Percentiles rank a stretch among this genome's conserved stretches.
Evolutionary conservation across 257 asterid genomes (phyloP).

Genomic region (Solanum piurae): DNA sequence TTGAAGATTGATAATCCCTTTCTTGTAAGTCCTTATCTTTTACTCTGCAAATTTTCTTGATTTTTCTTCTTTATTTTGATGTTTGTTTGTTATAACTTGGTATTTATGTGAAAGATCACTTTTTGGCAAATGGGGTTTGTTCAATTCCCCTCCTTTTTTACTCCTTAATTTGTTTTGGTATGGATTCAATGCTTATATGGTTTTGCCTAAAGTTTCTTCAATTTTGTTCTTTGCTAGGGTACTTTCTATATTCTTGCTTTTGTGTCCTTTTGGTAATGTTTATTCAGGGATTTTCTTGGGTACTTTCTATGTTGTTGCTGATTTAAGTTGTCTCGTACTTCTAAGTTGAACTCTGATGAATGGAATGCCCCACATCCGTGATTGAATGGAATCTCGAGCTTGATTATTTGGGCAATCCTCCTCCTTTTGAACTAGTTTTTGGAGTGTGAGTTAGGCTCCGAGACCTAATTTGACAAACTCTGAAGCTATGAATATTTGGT

Average conservation of each 20-base stretch:
- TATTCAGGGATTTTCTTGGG: neutral
- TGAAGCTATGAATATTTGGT: neutral
- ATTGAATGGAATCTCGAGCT: neutral
- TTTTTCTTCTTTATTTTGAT: slow-evolving; percentile 7
- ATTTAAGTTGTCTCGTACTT: neutral
- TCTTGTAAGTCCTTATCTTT: slow-evolving; percentile 53
- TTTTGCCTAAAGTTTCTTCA: neutral
- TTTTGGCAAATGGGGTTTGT: slow-evolving; percentile 28
- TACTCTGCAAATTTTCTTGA: slow-evolving; percentile 16
- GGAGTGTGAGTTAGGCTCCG: neutral
- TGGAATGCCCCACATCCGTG: neutral
- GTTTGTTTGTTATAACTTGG: slow-evolving; percentile 1
- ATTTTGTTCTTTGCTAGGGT: neutral
- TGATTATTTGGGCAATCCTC: neutral
- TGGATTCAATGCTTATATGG: neutral
- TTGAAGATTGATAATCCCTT: slow-evolving; percentile 76
- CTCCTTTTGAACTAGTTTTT: neutral
- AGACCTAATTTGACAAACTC: neutral
- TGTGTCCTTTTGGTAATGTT: neutral
- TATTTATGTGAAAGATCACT: slow-evolving; percentile 12
- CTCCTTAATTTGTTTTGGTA: neutral
- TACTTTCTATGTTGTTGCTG: neutral
- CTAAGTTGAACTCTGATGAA: neutral
- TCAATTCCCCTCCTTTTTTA: neutral
- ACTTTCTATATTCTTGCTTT: neutral